A percentile compares a stretch with the other conserved stretches of the same genome.
Evolutionary conservation across 2,329 filamentous ascomycete species (phyloP).

Genomic region (Colletotrichum camelliae): DNA sequence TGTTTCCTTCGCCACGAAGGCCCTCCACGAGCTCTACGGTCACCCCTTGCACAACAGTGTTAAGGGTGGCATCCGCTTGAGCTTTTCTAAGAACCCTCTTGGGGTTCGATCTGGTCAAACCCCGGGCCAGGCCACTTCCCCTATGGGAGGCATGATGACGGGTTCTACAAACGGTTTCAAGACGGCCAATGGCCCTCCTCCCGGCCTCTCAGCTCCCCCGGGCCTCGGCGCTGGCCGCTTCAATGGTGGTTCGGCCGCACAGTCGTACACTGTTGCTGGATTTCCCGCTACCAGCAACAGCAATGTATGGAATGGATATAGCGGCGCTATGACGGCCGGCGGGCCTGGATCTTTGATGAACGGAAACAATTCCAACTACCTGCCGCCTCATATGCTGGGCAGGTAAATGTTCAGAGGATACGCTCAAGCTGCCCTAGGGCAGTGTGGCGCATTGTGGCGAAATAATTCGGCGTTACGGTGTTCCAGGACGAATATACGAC

Average conservation of each 20-base stretch:
- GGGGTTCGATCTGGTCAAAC: slow-evolving; percentile 84
- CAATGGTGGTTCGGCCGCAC: slow-evolving; percentile 17
- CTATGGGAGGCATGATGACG: slow-evolving; percentile 64
- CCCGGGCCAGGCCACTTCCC: slow-evolving; percentile 46
- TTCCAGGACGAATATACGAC: slow-evolving; percentile 5
- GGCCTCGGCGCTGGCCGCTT: slow-evolving; percentile 57
- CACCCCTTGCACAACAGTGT: slow-evolving; percentile 86
- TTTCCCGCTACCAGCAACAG: slow-evolving; percentile 24
- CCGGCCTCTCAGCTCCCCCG: slow-evolving; percentile 78
- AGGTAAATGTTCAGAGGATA: slow-evolving; percentile 23
- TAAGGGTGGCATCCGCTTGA: slow-evolving; percentile 93
- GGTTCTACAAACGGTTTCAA: slow-evolving; percentile 65
- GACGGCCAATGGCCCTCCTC: slow-evolving; percentile 77
- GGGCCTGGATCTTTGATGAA: slow-evolving; percentile 26
- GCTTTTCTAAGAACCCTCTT: slow-evolving; percentile 96
- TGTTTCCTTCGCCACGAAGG: slow-evolving; percentile 88
- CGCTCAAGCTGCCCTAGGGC: neutral
- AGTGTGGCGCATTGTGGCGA: neutral
- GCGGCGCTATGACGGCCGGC: slow-evolving; percentile 18
- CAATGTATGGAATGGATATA: slow-evolving; percentile 22
- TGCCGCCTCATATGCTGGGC: slow-evolving; percentile 40
- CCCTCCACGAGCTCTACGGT: slow-evolving; percentile 88
- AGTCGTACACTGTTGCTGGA: slow-evolving; percentile 22
- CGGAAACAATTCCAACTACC: slow-evolving; percentile 26
- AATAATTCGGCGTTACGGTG: neutral